Evolutionary conservation across 129 eudicot species (phyloP).

Genomic region (Ambrosia trifida): DNA sequence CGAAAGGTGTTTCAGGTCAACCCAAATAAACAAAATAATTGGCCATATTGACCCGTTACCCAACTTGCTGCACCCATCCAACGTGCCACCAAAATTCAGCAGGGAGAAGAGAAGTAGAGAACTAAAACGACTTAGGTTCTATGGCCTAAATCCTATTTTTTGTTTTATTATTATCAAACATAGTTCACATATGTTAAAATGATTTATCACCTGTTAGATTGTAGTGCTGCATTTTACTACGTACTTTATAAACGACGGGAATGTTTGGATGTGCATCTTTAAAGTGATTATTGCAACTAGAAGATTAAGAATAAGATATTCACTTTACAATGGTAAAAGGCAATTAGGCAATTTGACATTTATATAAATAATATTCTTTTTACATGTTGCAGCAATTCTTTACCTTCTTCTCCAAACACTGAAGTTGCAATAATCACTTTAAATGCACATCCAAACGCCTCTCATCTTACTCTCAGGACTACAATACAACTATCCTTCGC

Average conservation of each 20-base stretch:
- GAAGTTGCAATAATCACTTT: conserved; percentile 15
- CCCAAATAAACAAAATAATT: background rate
- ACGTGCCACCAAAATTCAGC: background rate
- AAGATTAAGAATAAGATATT: background rate
- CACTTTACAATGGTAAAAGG: conserved; percentile 30
- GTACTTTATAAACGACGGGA: background rate
- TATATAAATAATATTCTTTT: no score
- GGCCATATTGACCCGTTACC: background rate
- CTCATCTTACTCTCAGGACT: background rate
- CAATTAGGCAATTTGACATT: background rate
- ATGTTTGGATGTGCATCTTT: background rate
- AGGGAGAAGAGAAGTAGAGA: background rate
- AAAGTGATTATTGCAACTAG: background rate
- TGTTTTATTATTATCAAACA: background rate
- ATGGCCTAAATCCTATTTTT: background rate
- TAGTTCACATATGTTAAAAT: background rate
- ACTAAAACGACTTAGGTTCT: background rate
- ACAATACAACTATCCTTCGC: conserved; percentile 4
- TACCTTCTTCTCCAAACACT: no score
- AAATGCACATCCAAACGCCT: background rate
- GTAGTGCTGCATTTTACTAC: background rate
- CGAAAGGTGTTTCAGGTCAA: background rate
- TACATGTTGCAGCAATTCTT: no score
- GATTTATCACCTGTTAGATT: background rate
- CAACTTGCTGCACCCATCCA: background rate